Conservation (phyloP, 2,329 filamentous ascomycete species). For the Neurospora crassa region DNA sequence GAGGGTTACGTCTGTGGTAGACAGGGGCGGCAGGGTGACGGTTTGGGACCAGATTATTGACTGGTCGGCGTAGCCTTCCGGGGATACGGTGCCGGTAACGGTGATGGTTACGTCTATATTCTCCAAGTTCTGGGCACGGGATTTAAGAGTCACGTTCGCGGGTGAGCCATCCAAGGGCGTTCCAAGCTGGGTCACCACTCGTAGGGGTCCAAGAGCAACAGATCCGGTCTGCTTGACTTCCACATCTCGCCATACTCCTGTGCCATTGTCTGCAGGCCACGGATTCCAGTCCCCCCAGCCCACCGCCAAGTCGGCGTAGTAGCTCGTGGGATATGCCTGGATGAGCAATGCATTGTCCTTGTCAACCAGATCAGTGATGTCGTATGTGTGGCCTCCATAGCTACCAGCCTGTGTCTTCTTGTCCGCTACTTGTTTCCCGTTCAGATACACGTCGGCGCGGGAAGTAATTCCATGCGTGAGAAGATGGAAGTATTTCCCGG, state of each 20-base stretch:
- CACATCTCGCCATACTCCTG: constrained; percentile 52
- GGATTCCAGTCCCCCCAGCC: constrained; percentile 57
- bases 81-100: constrained; percentile 16
- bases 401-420: constrained; percentile 42
- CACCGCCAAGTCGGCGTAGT: constrained; percentile 47
- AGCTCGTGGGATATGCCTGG: constrained; percentile 47
- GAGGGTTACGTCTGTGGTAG: constrained; percentile 29
- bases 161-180: constrained; percentile 19
- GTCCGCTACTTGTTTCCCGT: constrained; percentile 41
- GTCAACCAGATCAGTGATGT: constrained; percentile 36
- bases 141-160: constrained; percentile 29
- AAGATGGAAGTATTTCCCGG: constrained; percentile 38
- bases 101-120: constrained; percentile 27
- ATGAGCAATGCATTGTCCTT: constrained; percentile 42
- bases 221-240: constrained; percentile 44
- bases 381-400: constrained; percentile 45
- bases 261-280: constrained; percentile 51
- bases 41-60: constrained; percentile 21
- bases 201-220: constrained; percentile 34
- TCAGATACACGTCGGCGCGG: constrained; percentile 50
- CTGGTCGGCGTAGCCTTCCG: constrained; percentile 17
- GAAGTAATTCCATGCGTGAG: constrained; percentile 51
- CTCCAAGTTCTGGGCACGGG: constrained; percentile 31
- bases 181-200: constrained; percentile 34
- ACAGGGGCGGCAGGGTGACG: constrained; percentile 27